phyloP scores from a whole-genome alignment of 1,284 basidiomycete genomes.

The Polyporus tsugae region DNA sequence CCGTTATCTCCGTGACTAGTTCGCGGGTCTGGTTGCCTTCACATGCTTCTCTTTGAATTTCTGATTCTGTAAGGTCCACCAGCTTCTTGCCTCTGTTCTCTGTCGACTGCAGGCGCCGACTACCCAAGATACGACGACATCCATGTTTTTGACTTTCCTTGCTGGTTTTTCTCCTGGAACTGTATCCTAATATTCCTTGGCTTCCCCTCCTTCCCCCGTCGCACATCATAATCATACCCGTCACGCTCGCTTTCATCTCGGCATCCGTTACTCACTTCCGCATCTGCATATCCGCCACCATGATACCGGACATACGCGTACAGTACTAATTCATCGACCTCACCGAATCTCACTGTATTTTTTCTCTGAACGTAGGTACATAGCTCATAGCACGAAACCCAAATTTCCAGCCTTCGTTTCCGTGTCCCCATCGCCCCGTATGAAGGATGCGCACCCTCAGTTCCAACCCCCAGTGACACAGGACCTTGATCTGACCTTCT shows the following conservation, averaged over 20 bases:
- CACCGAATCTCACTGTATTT: slow-evolving; percentile 3
- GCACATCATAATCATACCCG: not conserved
- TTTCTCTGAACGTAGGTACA: not conserved
- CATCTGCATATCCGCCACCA: slow-evolving; percentile 8
- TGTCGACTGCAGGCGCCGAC: not conserved
- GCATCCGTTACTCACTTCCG: not conserved
- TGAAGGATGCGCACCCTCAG: too few species aligned
- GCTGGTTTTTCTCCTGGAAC: not conserved
- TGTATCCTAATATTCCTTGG: not conserved
- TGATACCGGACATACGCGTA: slow-evolving; percentile 1
- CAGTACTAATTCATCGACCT: slow-evolving; percentile 1
- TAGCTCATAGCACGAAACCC: not conserved
- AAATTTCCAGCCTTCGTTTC: not conserved
- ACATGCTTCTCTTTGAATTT: not conserved
- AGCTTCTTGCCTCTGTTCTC: not conserved
- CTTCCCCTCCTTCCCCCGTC: not conserved
- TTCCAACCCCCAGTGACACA: too few species aligned
- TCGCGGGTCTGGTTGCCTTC: not conserved
- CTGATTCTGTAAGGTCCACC: not conserved
- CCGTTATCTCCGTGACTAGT: slow-evolving; percentile 11
- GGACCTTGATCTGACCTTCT: too few species aligned
- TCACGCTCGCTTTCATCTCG: not conserved
- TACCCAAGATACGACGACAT: not conserved
- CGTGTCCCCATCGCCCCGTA: not conserved
- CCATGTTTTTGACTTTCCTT: not conserved